Evolutionary conservation across 176 grass and related monocot genomes (phyloP).

Genomic region (Aegilops longissima): DNA sequence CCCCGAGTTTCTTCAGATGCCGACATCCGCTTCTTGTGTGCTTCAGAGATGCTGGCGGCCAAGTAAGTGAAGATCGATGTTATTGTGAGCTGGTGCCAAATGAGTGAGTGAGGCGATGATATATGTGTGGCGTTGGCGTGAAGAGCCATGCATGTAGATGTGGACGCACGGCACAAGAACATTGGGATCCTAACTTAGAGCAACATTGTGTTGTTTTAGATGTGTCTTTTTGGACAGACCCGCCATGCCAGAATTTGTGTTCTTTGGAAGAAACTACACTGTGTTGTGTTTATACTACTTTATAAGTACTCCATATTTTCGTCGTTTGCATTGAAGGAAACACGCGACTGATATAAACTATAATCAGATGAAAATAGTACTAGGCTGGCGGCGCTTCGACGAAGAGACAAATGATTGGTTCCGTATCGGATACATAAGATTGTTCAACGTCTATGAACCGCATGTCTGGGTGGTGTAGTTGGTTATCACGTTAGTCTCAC

Average conservation of each 20-base stretch:
- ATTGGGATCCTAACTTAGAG: background rate
- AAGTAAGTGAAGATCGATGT: background rate
- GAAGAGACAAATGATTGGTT: too few species aligned
- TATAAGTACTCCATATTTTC: too few species aligned
- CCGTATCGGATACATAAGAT: too few species aligned
- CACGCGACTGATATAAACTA: too few species aligned
- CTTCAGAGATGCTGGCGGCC: background rate
- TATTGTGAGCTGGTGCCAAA: background rate
- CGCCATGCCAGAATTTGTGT: too few species aligned
- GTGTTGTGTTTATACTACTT: too few species aligned
- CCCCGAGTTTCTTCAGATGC: background rate
- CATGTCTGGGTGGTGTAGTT: conserved; percentile 73
- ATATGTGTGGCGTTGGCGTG: background rate
- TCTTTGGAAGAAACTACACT: too few species aligned
- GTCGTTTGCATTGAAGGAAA: too few species aligned
- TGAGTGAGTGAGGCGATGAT: background rate
- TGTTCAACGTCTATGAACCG: too few species aligned
- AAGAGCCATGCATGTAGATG: background rate
- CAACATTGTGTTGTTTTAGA: background rate
- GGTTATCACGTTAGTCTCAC: conserved; percentile 94
- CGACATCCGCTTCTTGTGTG: too few species aligned
- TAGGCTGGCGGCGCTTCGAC: too few species aligned
- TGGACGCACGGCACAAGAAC: background rate
- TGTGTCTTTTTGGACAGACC: background rate
- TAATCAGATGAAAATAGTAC: too few species aligned